Conservation (phyloP, 139 green algal species). For the Micractinium sp. region DNA sequence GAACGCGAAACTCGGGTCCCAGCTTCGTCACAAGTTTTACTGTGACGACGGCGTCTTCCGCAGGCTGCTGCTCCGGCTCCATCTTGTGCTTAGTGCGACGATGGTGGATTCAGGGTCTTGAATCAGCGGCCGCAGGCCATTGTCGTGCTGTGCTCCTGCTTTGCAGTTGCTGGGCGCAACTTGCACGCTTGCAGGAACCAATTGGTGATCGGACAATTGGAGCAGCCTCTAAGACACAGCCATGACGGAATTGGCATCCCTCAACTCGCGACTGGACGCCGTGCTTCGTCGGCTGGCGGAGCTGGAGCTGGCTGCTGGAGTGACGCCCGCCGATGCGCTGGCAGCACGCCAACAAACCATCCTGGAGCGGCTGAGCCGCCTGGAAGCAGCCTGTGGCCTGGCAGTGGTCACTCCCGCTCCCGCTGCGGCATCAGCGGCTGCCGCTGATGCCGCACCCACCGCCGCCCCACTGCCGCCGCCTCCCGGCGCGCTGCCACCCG, state of each 20-base stretch:
- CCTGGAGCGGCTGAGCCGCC: background rate
- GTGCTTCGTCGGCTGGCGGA: background rate
- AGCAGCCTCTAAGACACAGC: too few species aligned
- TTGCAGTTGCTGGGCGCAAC: too few species aligned
- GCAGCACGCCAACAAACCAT: background rate
- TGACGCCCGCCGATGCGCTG: background rate
- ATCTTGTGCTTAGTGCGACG: too few species aligned
- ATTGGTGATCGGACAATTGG: too few species aligned
- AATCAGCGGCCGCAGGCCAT: too few species aligned
- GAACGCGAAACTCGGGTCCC: constrained; percentile 71
- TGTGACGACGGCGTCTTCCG: too few species aligned
- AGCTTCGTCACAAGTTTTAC: constrained; percentile 71
- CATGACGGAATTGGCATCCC: background rate
- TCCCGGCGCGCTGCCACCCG: background rate
- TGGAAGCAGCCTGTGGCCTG: constrained; percentile 14
- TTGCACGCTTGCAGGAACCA: too few species aligned
- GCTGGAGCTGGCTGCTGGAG: constrained; percentile 16
- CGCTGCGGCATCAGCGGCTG: background rate
- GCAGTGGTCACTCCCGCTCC: background rate
- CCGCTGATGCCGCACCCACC: background rate
- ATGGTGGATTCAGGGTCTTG: too few species aligned
- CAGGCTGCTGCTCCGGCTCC: too few species aligned
- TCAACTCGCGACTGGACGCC: background rate
- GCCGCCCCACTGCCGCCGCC: background rate
- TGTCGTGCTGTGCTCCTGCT: too few species aligned